These are phyloP conservation scores for Solanum corneliomulleri DNA, from an alignment of 257 asterid genomes.

Conservation along the genomic window DNA sequence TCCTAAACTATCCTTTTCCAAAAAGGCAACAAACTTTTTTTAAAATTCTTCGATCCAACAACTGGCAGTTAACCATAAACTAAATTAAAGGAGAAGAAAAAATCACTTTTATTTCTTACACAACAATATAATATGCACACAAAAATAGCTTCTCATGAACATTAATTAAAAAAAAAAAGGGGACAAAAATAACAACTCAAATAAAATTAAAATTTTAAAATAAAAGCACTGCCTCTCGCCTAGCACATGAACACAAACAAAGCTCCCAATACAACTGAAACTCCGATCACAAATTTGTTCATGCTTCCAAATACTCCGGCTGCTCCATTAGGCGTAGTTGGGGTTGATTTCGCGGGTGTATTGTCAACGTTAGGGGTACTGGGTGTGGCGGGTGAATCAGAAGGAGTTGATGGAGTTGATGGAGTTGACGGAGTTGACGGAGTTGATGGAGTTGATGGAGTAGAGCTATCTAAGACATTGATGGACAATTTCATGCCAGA, in stretches of 20 bases:
- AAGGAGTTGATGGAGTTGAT: background rate
- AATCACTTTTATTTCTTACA: background rate
- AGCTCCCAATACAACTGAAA: conserved; percentile 30
- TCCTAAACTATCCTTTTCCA: background rate
- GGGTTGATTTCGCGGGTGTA: background rate
- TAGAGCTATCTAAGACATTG: conserved; percentile 17
- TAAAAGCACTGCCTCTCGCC: conserved; percentile 79
- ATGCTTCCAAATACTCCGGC: conserved; percentile 18
- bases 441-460: background rate
- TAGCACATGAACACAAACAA: conserved; percentile 37
- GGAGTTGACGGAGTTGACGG: background rate
- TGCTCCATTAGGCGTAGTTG: conserved; percentile 13
- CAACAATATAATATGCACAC: background rate
- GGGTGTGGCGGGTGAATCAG: background rate
- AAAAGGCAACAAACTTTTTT: background rate
- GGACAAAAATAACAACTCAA: background rate
- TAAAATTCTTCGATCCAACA: background rate
- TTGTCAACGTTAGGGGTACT: background rate
- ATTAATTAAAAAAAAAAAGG: background rate
- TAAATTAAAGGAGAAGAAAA: background rate
- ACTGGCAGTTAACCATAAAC: background rate
- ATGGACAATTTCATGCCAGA: conserved; percentile 43
- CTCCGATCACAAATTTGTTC: conserved; percentile 13
- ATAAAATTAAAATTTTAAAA: background rate
- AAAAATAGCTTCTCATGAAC: background rate